phyloP scores from a whole-genome alignment of 495 filamentous ascomycete genomes.

The Lichina pygmaea region DNA sequence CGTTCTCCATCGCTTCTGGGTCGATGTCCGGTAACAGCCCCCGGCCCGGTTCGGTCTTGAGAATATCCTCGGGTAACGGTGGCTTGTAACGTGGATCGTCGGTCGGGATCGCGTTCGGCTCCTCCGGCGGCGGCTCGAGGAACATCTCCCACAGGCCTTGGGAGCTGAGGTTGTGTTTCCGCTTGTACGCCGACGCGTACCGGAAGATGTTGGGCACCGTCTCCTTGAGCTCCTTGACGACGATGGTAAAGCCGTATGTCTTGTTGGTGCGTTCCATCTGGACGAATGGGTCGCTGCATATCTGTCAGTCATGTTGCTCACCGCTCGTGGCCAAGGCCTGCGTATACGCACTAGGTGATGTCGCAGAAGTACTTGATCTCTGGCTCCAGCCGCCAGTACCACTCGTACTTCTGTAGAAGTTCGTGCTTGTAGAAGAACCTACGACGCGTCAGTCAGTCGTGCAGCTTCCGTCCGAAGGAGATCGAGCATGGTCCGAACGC shows the following conservation, averaged over 20 bases:
- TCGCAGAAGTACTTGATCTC: slow-evolving; percentile 99
- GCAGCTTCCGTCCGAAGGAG: neutral
- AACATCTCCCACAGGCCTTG: slow-evolving; percentile 99
- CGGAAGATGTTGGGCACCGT: slow-evolving; percentile 98
- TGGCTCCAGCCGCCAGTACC: slow-evolving; percentile 99
- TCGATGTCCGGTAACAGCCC: slow-evolving; percentile 56
- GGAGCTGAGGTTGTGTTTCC: slow-evolving; percentile 68
- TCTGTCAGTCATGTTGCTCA: slow-evolving; percentile 7
- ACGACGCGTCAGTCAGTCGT: neutral
- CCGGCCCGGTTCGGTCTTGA: slow-evolving; percentile 46
- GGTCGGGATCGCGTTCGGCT: slow-evolving; percentile 19
- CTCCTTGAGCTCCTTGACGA: slow-evolving; percentile 93
- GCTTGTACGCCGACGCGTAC: slow-evolving; percentile 97
- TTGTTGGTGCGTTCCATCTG: slow-evolving; percentile 84
- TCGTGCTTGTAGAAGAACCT: slow-evolving; percentile 98
- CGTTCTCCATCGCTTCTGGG: slow-evolving; percentile 84
- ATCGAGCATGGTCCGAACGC: slow-evolving; percentile 3
- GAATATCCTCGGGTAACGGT: slow-evolving; percentile 59
- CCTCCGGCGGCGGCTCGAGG: slow-evolving; percentile 34
- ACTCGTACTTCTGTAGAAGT: slow-evolving; percentile 86
- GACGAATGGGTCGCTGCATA: slow-evolving; percentile 66
- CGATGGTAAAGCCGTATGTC: slow-evolving; percentile 97
- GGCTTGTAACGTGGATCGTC: slow-evolving; percentile 41
- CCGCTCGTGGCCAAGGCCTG: neutral
- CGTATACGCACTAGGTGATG: slow-evolving; percentile 63